Base-by-base conservation (phyloP, 306 rosid genomes). In the Pterocarpus santalinus region DNA sequence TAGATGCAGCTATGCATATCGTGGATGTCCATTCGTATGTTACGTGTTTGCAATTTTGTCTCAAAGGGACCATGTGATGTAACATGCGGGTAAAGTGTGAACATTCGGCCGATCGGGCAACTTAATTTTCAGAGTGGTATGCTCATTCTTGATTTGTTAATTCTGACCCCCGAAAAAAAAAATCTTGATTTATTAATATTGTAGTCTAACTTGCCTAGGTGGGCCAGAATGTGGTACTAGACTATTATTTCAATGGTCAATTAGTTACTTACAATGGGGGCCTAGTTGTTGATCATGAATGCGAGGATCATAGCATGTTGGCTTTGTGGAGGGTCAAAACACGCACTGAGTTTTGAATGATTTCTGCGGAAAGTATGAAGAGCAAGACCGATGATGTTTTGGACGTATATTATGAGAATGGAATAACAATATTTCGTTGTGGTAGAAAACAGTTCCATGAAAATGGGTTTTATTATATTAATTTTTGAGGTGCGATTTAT, bases 31-130 rank as follows among this genome's bases (percentile, higher is more conserved):
- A 71, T 36, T 52, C 28, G 73, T 16, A 10, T 14, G 30, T 80
- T 72, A 13, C 80, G 84, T 55, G 75, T 73, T 51, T 57, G 77
- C 28, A 15, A 14, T 65, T 4, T 35, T 83, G 38, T 5, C 16
- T 72, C 28, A 16, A 43, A 15, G 78, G 74, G 66, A 70, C 73
- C 47, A 8, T 67, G 33, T 53, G 60, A 1, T 9, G 12, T 58
- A 22, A 7, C 14, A 28, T 22, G 64, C 7, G 64, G 60, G 17
- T 22, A 8, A 36, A 53, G 44, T 16, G 17, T 34, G 15, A 58
- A 47, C 34, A 34, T 74, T 33, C 3, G 55, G 51, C 13, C 55
- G 39, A 7, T 6, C 5, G 56, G 46, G 61, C 74, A 73, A 71
- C 28, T 14, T 22, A 22, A 22, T 64, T 43, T 62, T 15, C 41